Conservation (phyloP, 805 yeast species). For the Pichia exigua region DNA sequence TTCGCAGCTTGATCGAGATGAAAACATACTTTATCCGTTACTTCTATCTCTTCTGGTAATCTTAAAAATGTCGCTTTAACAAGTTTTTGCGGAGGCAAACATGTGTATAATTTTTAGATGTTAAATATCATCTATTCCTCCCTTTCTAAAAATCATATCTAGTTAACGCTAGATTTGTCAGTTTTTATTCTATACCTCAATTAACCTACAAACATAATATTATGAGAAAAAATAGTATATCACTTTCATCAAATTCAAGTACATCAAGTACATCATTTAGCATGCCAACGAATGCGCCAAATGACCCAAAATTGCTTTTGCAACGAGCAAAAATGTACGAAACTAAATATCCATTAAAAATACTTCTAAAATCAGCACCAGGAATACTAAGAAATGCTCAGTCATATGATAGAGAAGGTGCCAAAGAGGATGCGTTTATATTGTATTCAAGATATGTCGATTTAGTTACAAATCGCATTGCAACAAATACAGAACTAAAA, state of each 20-base stretch:
- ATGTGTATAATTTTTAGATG: too few relatives aligned
- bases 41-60: neutral
- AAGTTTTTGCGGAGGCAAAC: neutral
- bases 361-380: constrained; percentile 50
- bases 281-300: constrained; percentile 14
- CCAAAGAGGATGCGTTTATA: constrained; percentile 44
- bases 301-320: constrained; percentile 31
- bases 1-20: neutral
- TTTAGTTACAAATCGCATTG: constrained; percentile 39
- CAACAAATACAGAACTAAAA: constrained; percentile 38
- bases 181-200: neutral
- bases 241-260: constrained; percentile 10
- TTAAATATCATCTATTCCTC: neutral
- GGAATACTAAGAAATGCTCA: constrained; percentile 41
- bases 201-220: neutral
- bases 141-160: neutral
- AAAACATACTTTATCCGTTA: constrained; percentile 1
- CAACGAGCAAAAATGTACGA: constrained; percentile 45
- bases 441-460: constrained; percentile 55
- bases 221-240: constrained; percentile 1
- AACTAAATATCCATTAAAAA: constrained; percentile 38
- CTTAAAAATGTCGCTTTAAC: neutral
- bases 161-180: neutral
- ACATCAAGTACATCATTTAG: constrained; percentile 13
- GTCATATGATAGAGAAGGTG: constrained; percentile 35